Evolutionary conservation across 1,284 basidiomycete genomes (phyloP).

Genomic region (Leucocoprinus gongylophorus): DNA sequence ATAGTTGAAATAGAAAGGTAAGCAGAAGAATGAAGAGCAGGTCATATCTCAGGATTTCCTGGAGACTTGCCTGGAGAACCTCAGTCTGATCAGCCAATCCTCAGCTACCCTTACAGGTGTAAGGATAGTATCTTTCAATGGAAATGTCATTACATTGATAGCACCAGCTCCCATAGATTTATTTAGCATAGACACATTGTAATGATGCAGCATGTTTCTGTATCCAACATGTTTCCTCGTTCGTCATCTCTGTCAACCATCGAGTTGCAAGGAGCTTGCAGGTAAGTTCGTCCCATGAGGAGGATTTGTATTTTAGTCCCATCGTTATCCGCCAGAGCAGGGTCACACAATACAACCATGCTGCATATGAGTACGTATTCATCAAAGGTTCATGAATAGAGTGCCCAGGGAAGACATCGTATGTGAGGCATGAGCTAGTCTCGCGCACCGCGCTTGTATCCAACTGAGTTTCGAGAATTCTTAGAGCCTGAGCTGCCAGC

Average conservation of each 20-base stretch:
- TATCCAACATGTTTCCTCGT: conserved; percentile 43
- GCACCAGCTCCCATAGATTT: no score
- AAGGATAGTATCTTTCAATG: no score
- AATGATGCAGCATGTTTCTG: conserved; percentile 18
- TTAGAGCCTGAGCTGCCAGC: conserved; percentile 29
- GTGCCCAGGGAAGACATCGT: conserved; percentile 27
- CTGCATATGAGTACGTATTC: conserved; percentile 21
- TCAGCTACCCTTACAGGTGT: no score
- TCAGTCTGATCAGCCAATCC: no score
- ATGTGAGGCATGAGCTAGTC: not conserved
- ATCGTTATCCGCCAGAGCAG: conserved; percentile 53
- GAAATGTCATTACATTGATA: no score
- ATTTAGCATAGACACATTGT: not conserved
- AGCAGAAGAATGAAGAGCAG: no score
- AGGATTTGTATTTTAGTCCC: conserved; percentile 27
- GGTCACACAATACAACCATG: conserved; percentile 53
- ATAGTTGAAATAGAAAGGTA: no score
- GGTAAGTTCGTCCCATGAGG: conserved; percentile 47
- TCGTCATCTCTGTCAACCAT: conserved; percentile 33
- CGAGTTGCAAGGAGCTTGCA: conserved; percentile 51
- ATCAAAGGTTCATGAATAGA: conserved; percentile 31
- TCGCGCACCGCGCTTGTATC: not conserved
- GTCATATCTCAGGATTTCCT: no score
- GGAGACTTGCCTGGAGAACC: no score
- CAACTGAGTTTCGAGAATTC: conserved; percentile 30